These are phyloP conservation scores for Linum lewisii DNA, from an alignment of 345 rosid species.

Conservation along the genomic window DNA sequence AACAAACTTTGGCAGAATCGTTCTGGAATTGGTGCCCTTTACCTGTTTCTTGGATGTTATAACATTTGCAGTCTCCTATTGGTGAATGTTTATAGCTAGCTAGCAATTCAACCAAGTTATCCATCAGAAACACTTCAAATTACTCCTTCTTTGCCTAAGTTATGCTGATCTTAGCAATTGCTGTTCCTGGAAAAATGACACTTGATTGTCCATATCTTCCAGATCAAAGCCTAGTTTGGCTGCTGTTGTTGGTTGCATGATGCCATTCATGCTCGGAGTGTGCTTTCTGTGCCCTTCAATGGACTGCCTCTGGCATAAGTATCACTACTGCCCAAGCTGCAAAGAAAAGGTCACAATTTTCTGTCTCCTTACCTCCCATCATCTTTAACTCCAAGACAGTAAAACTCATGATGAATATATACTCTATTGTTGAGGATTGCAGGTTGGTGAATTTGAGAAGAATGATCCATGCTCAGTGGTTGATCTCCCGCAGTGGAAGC, in stretches of 20 bases:
- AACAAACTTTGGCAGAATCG: too few relatives aligned
- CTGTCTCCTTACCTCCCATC: background rate
- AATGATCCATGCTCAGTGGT: constrained; percentile 71
- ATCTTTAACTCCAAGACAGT: background rate
- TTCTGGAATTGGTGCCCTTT: too few relatives aligned
- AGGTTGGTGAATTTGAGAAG: constrained; percentile 89
- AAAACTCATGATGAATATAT: constrained; percentile 8
- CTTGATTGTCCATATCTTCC: constrained; percentile 8
- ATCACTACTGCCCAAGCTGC: constrained; percentile 86
- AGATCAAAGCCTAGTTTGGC: constrained; percentile 92
- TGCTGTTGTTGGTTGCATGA: constrained; percentile 89
- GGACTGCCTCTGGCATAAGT: constrained; percentile 98
- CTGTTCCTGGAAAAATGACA: background rate
- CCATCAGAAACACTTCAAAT: background rate
- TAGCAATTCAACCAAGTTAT: background rate
- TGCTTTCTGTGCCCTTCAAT: constrained; percentile 93
- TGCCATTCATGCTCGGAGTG: constrained; percentile 79
- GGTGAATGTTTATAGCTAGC: background rate
- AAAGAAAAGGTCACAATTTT: constrained; percentile 37
- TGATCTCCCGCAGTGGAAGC: constrained; percentile 75
- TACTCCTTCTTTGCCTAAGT: background rate
- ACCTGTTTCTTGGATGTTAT: too few relatives aligned
- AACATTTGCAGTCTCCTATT: background rate
- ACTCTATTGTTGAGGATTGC: constrained; percentile 11
- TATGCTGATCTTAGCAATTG: background rate